Conservation (phyloP, 2,329 filamentous ascomycete genomes). For the Arthrinium phaeospermum region DNA sequence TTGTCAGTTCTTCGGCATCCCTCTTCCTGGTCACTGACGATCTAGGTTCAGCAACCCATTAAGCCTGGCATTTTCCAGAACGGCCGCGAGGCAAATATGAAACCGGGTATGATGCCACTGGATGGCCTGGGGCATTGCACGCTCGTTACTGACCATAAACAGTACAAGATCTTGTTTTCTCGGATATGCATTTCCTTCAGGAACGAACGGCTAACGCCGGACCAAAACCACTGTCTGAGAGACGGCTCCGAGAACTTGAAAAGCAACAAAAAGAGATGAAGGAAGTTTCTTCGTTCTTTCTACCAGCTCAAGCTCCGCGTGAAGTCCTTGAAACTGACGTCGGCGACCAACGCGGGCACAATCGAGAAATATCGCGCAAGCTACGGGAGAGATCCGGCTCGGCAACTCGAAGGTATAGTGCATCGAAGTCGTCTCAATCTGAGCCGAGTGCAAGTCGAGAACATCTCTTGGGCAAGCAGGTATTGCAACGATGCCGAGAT, state of each 20-base stretch:
- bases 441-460: not conserved
- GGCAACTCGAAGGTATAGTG: slow-evolving; percentile 18
- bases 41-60: slow-evolving; percentile 36
- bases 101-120: slow-evolving; percentile 41
- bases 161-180: slow-evolving; percentile 61
- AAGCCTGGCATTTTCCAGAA: slow-evolving; percentile 53
- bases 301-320: slow-evolving; percentile 24
- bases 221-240: slow-evolving; percentile 32
- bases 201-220: slow-evolving; percentile 29
- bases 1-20: slow-evolving; percentile 17
- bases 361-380: not conserved
- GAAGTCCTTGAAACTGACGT: not conserved
- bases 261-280: slow-evolving; percentile 42
- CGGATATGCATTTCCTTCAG: slow-evolving; percentile 54
- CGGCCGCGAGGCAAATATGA: slow-evolving; percentile 41
- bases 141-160: not conserved
- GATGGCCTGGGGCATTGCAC: slow-evolving; percentile 19
- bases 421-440: not conserved
- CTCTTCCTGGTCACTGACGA: not conserved
- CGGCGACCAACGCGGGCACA: not conserved
- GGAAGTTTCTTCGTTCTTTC: slow-evolving; percentile 45
- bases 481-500: not conserved
- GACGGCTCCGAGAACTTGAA: slow-evolving; percentile 31
- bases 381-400: slow-evolving; percentile 18
- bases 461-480: not conserved